Base-by-base conservation (phyloP, 2,329 filamentous ascomycete species). In the Dothiorella sarmentorum region DNA sequence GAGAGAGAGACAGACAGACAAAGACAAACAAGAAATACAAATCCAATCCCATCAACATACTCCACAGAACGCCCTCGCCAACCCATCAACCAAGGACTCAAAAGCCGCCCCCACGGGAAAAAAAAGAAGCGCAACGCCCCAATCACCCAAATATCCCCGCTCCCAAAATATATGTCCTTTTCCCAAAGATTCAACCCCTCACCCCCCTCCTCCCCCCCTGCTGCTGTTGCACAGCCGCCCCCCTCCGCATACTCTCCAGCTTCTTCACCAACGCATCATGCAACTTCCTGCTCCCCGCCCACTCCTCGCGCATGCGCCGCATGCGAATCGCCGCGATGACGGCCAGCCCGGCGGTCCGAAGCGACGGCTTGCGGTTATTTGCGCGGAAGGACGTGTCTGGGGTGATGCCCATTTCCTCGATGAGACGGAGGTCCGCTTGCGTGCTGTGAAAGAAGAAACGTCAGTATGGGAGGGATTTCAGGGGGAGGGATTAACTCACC, bases 351-450 rank as follows among this genome's bases (percentile, higher is more conserved):
- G 82, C 78, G 5, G 76, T 74, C 56, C 77, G 76, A 52, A 85
- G 69, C 3, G 73, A 74, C 3, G 74, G 79, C 56, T 74, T 75
- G 11, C 42, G 40, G 17, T 42, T 10, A n/a, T n/a, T n/a, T n/a
- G n/a, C n/a, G 15, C 75, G 71, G 38, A 77, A 70, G 1, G 75
- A 76, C 20, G 71, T 61, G 64, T 81, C 78, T 3, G 80, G 75
- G 31, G 79, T 82, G 62, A 90, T 84, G 62, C 89, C 90, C 80
- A 97, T 96, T 66, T 89, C 83, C 66, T 88, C 84, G 63, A 97
- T 86, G 69, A 97, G 88, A 55, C 86, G 85, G 60, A 97, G 85
- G 71, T 97, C 91, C 61, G 90, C 89, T 73, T 93, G 88, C 78
- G 97, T 99, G 78, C 94, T 97, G 73, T 72, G 63, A 20, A 57